Evolutionary conservation across 2,329 filamentous ascomycete species (phyloP).

Genomic region (Penicillium sclerotiorum): DNA sequence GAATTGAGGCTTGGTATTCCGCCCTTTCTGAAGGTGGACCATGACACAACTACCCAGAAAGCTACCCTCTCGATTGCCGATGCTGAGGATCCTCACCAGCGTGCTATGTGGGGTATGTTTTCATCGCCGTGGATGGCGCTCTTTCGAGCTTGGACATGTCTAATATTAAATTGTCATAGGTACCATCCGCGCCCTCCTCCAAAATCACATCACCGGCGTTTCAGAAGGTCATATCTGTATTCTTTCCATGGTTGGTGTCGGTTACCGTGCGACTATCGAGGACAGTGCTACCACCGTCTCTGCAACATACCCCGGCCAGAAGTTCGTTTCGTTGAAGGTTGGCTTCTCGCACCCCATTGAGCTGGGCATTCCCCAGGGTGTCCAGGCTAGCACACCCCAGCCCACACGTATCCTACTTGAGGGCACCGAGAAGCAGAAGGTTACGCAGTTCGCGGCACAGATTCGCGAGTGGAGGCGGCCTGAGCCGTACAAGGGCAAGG

Average conservation of each 20-base stretch:
- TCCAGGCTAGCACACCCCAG: conserved; percentile 84
- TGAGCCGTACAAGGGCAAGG: conserved; percentile 99
- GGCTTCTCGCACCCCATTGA: conserved; percentile 97
- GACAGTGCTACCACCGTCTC: conserved; percentile 67
- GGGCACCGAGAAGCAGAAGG: conserved; percentile 79
- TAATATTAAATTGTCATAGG: conserved; percentile 55
- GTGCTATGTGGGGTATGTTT: conserved; percentile 89
- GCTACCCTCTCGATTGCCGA: conserved; percentile 72
- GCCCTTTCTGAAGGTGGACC: conserved; percentile 71
- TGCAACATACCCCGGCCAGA: conserved; percentile 75
- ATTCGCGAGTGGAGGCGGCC: conserved; percentile 87
- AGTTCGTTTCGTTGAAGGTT: conserved; percentile 91
- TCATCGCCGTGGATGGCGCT: no score
- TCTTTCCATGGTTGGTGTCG: conserved; percentile 88
- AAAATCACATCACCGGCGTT: conserved; percentile 89
- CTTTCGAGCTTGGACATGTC: no score
- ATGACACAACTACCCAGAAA: conserved; percentile 65
- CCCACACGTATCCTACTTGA: conserved; percentile 90
- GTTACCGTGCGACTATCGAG: conserved; percentile 89
- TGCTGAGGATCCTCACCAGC: conserved; percentile 69
- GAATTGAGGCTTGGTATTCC: conserved; percentile 78
- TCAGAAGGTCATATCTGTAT: conserved; percentile 96
- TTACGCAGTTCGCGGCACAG: conserved; percentile 88
- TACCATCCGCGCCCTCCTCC: conserved; percentile 85
- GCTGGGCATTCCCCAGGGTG: conserved; percentile 76